These are phyloP conservation scores for Pseudozyma tsukubaensis DNA, from an alignment of 1,284 basidiomycete species.

Conservation along the genomic window DNA sequence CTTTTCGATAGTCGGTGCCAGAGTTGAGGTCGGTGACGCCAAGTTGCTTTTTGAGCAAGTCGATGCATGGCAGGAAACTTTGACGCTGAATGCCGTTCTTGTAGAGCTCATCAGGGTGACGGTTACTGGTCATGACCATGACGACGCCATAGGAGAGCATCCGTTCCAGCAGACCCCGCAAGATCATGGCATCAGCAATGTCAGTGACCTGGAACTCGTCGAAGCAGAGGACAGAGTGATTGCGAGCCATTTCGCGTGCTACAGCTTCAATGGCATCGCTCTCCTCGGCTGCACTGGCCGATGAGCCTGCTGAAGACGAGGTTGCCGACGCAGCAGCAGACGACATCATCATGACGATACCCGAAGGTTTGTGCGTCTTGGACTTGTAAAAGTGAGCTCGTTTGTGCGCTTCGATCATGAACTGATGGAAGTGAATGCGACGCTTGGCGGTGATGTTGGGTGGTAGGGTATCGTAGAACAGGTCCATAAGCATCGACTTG, in stretches of 20 bases:
- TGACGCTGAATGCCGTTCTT: constrained; percentile 98
- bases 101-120: constrained; percentile 96
- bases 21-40: constrained; percentile 92
- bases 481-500: constrained; percentile 95
- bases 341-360: constrained; percentile 64
- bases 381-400: constrained; percentile 78
- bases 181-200: constrained; percentile 98
- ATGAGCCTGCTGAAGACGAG: neutral
- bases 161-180: constrained; percentile 86
- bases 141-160: constrained; percentile 89
- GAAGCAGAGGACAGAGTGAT: constrained; percentile 81
- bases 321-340: constrained; percentile 14
- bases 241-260: constrained; percentile 85
- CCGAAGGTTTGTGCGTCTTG: constrained; percentile 62
- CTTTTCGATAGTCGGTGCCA: constrained; percentile 78
- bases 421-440: constrained; percentile 86
- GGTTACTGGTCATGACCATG: constrained; percentile 96
- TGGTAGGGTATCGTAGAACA: constrained; percentile 90
- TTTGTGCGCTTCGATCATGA: constrained; percentile 99
- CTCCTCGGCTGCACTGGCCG: constrained; percentile 52
- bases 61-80: constrained; percentile 95
- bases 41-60: constrained; percentile 87
- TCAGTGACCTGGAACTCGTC: constrained; percentile 99
- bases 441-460: constrained; percentile 79
- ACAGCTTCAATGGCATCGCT: constrained; percentile 90